Evolutionary conservation across 1,284 basidiomycete genomes (phyloP), one percentile per base, ranked within the genome.

Genomic region (Papiliotrema flavescens): DNA sequence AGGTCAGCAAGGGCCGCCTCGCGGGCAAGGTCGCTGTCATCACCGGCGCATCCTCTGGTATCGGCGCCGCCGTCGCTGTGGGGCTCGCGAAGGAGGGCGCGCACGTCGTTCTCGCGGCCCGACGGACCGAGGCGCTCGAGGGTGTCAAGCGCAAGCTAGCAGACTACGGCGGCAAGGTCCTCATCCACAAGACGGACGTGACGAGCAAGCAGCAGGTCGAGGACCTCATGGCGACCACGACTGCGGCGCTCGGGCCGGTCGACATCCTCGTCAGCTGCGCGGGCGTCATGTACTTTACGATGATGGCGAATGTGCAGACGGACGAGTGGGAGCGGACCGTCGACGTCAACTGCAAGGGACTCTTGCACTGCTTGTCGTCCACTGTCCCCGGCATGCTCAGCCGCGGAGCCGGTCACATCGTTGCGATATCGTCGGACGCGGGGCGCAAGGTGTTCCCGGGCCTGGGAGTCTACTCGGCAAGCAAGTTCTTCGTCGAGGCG

Each of bases 41-140:
- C 56, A 77, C 75, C 19, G 75, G 75, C 28, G 74, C 75, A 24
- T 76, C 74, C 6, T 69, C 70, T 8, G 75, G 75, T 32, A 77
- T 77, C 55, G 75, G 75, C 14, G 74, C 70, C 11, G 71, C 74
- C 1, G 71, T 72, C 9, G 79, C 81, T 1, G 69, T 81, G 54
- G 77, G 79, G 4, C 76, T 83, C 23, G 81, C 82, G 3, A 76
- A 77, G 26, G 81, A 81, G 8, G 83, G 84, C 3, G 85, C 83
- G 81, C 81, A 78, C 57, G 78, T 87, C 26, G 80, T 82, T 11
- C 64, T 87, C 19, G 82, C 81, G 37, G 80, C 79, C 4, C 73
- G 87, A 28, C 78, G 86, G 32, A 63, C 75, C 13, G 78, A 80
- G 3, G 79, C 81, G 45, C 77, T 89, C 2, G 71, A 81, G 43